Percentiles rank a stretch among this genome's conserved stretches.
Evolutionary conservation across 1,139 yeast species (phyloP).

Genomic region (Pichia sp.): DNA sequence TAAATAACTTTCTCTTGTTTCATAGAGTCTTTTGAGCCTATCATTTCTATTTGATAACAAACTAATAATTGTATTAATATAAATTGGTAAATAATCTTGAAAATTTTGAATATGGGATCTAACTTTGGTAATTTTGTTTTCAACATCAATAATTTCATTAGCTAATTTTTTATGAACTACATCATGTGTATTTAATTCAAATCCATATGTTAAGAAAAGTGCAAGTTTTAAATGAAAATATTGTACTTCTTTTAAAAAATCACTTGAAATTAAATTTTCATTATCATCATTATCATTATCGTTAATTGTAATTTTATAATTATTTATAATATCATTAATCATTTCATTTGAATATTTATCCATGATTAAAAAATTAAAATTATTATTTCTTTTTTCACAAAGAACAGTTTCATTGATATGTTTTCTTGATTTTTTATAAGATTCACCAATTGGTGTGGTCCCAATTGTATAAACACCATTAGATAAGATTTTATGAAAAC

Average conservation of each 20-base stretch:
- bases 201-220: constrained; percentile 55
- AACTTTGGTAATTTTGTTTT: constrained; percentile 54
- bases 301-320: not conserved
- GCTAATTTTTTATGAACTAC: constrained; percentile 37
- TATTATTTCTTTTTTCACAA: constrained; percentile 34
- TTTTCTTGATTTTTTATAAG: constrained; percentile 49
- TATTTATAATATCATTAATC: constrained; percentile 17
- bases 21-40: constrained; percentile 35
- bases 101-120: constrained; percentile 59
- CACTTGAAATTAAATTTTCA: not conserved
- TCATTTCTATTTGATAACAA: constrained; percentile 27
- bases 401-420: constrained; percentile 44
- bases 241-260: constrained; percentile 30
- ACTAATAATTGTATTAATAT: constrained; percentile 32
- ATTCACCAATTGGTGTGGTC: constrained; percentile 61
- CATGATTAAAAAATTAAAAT: constrained; percentile 34
- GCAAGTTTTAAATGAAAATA: constrained; percentile 54
- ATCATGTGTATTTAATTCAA: constrained; percentile 24
- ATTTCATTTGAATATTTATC: constrained; percentile 39
- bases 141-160: constrained; percentile 55
- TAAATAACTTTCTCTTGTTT: constrained; percentile 53
- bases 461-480: constrained; percentile 62
- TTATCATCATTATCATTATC: not conserved
- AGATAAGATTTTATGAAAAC: constrained; percentile 65
- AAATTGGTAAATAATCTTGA: constrained; percentile 53